Base-by-base conservation (phyloP, 2,329 filamentous ascomycete species). In the Pseudocercospora pini-densiflorae region DNA sequence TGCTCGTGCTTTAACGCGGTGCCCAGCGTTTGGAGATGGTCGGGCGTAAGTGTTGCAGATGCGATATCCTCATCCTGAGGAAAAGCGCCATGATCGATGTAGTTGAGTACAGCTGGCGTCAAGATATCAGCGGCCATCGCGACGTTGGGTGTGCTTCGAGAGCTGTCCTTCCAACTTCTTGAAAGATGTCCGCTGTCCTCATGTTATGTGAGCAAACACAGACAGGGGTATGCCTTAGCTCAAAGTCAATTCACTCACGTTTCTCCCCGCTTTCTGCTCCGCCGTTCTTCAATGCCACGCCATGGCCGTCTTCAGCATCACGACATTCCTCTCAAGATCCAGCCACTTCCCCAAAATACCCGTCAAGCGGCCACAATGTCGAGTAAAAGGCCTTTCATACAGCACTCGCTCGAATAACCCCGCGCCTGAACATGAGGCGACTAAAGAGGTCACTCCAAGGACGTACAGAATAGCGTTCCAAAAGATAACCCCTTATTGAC, bases 31-130 rank as follows among this genome's bases (percentile, higher is more conserved):
- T 83, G 80, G 7, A 89, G 78, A 57, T 81, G 79, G 63, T 78
- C 78, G 10, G 83, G 72, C 33, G 83, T 80, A 58, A 89, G 81
- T 6, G 84, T 78, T 29, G 86, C 82, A 6, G 86, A 83, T 68
- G 85, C 81, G 62, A 88, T 78, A 68, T 82, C 76, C 77, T 89
- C 87, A 36, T 83, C 81, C 23, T 86, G 85, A 16, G 87, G 87
- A 71, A 88, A 89, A 31, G 78, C 77, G 65, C 85, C 85, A 54
- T 86, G 78, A 55, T 83, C 79, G 62, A 90, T 85, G 73, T 90
- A 92, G 67, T 88, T 82, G 64, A 92, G 86, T 49, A 93, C 80
- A 4, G 88, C 88, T 67, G 86, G 82, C 70, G 86, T 87, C 62
- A 90, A 78, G 24, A 61, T 60, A 12, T 69, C 68, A 31, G 68